Conservation (phyloP, 768 basidiomycete species). For the Kwoniella shandongensis region DNA sequence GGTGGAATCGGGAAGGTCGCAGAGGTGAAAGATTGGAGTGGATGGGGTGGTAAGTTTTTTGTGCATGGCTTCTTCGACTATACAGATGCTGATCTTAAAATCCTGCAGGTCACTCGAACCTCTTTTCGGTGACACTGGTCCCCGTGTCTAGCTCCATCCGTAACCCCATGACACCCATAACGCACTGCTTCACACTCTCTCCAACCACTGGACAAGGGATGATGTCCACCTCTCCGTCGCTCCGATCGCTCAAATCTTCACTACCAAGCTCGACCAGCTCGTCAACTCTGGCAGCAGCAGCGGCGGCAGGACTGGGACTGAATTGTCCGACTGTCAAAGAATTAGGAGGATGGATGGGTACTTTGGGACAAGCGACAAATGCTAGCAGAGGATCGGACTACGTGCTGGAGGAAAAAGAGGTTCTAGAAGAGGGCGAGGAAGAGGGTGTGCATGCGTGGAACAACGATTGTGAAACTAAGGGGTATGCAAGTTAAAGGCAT, state of each 20-base stretch:
- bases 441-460: no score
- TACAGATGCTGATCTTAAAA: no score
- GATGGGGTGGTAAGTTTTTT: slow-evolving; percentile 27
- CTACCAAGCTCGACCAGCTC: background rate
- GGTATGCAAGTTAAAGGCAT: no score
- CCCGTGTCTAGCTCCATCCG: slow-evolving; percentile 12
- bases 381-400: slow-evolving; percentile 9
- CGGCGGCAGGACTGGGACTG: background rate
- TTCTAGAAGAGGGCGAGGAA: background rate
- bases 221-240: slow-evolving; percentile 6
- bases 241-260: slow-evolving; percentile 13
- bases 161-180: slow-evolving; percentile 5
- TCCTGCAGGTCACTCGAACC: slow-evolving; percentile 26
- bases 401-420: slow-evolving; percentile 11
- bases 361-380: slow-evolving; percentile 6
- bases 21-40: slow-evolving; percentile 40
- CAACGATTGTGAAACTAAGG: no score
- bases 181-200: slow-evolving; percentile 6
- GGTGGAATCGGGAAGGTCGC: slow-evolving; percentile 39
- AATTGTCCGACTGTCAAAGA: slow-evolving; percentile 14
- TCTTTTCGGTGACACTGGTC: slow-evolving; percentile 26
- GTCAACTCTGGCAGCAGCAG: background rate
- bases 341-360: background rate
- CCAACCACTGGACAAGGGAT: background rate
- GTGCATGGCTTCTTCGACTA: no score